Conservation (phyloP, 768 basidiomycete species). For the Leucogyrophana mollusca region DNA sequence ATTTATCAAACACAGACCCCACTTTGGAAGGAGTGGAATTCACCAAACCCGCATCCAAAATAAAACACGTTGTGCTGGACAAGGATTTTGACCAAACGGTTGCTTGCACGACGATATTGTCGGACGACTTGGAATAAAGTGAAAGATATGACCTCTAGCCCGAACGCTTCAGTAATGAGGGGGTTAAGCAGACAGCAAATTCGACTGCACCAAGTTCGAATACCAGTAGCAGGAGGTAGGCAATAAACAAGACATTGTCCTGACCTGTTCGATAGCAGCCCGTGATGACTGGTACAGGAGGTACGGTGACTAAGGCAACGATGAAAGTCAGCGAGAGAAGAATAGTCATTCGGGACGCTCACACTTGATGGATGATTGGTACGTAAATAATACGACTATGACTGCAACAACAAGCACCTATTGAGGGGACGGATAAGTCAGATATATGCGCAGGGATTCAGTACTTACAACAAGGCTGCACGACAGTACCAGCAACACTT, state of each 20-base stretch:
- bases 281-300: constrained; percentile 1
- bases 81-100: not conserved
- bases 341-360: not conserved
- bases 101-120: not conserved
- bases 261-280: not conserved
- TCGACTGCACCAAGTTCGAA: constrained; percentile 4
- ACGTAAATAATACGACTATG: not conserved
- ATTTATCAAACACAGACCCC: no score
- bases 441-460: not conserved
- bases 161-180: no score
- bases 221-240: constrained; percentile 2
- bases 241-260: not conserved
- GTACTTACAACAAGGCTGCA: constrained; percentile 1
- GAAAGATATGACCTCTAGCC: constrained; percentile 5
- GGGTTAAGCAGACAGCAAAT: no score
- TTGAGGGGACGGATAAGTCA: not conserved
- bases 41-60: constrained; percentile 6
- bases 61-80: constrained; percentile 7
- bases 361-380: not conserved
- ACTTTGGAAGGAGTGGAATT: not conserved
- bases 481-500: not conserved
- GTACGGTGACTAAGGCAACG: not conserved
- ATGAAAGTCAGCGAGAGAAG: not conserved
- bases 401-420: not conserved
- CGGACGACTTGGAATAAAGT: constrained; percentile 1